These are phyloP conservation scores for Thelonectria discophora DNA, from an alignment of 2,329 filamentous ascomycete genomes.

Conservation along the genomic window DNA sequence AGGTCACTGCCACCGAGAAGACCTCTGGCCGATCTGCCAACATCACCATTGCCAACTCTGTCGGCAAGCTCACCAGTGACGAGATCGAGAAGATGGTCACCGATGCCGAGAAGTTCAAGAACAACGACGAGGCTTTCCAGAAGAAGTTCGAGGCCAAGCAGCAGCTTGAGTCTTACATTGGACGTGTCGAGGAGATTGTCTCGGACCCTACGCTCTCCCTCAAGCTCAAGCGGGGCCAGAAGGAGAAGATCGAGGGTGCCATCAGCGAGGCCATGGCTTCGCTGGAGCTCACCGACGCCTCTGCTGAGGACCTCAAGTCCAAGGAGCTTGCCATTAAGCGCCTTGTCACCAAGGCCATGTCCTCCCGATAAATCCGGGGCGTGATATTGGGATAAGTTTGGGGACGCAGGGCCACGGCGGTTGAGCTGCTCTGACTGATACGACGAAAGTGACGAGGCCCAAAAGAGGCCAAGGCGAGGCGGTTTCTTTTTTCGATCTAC, in stretches of 20 bases:
- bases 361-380: slow-evolving; percentile 75
- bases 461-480: slow-evolving; percentile 30
- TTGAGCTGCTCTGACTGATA: slow-evolving; percentile 31
- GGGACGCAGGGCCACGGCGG: slow-evolving; percentile 26
- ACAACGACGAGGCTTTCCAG: slow-evolving; percentile 96
- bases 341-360: slow-evolving; percentile 98
- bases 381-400: slow-evolving; percentile 30
- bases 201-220: slow-evolving; percentile 95
- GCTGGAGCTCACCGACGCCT: slow-evolving; percentile 93
- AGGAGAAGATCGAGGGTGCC: slow-evolving; percentile 98
- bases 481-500: slow-evolving; percentile 44
- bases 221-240: slow-evolving; percentile 98
- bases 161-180: slow-evolving; percentile 99
- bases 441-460: slow-evolving; percentile 30
- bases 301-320: slow-evolving; percentile 97
- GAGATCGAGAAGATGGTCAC: slow-evolving; percentile 99
- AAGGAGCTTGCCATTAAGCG: slow-evolving; percentile 98
- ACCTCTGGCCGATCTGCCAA: slow-evolving; percentile 97
- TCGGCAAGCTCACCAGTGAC: slow-evolving; percentile 92
- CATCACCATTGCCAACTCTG: slow-evolving; percentile 99
- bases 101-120: slow-evolving; percentile 99
- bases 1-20: slow-evolving; percentile 99
- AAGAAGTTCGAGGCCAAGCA: slow-evolving; percentile 99
- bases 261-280: slow-evolving; percentile 97
- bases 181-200: slow-evolving; percentile 97